Base-by-base conservation (phyloP, 257 asterid genomes). In the Solanum sejunctum region DNA sequence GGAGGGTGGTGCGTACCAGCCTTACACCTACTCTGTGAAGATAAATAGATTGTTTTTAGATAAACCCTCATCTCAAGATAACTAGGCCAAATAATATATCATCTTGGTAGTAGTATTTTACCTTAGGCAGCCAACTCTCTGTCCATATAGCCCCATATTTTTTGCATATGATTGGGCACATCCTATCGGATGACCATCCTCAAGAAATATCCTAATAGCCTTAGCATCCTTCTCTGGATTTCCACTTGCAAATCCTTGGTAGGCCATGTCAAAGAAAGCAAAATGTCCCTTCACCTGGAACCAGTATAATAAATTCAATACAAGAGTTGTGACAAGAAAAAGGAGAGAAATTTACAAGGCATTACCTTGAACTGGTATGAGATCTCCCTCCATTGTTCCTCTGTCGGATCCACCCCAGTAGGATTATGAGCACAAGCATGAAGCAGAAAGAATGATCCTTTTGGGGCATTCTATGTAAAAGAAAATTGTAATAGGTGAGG, bases 341-440 rank as follows among this genome's bases (percentile, higher is more conserved):
- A 39, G n/a, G 71, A 56, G 26, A 84, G 78, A 41, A 4, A 52
- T 55, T 82, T 83, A 36, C 55, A 64, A 23, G 58, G 56, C 58
- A 52, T 63, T 79, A 95, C 99, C 98, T 97, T 97, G 85, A 97
- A 93, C 85, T 87, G 97, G 84, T 94, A 83, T 5, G 99, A 97
- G 57, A 97, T 97, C 89, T 97, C 99, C 86, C 85, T 93, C 99
- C 99, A 97, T 84, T 97, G 98, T 87, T 97, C 99, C 86, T 97
- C 98, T 6, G 98, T 85, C 80, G 98, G 98, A 89, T 97, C 99
- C 61, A 97, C 99, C 82, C 99, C 99, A 43, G 99, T 97, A 67
- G 99, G 98, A 91, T 97, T 97, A 87, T 97, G 99, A 81, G 99
- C 99, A 88, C 98, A 97, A 77, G 99, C 99, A 87, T 97, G 99